phyloP scores from a whole-genome alignment of 345 rosid genomes.

The Dipteronia sinensis region DNA sequence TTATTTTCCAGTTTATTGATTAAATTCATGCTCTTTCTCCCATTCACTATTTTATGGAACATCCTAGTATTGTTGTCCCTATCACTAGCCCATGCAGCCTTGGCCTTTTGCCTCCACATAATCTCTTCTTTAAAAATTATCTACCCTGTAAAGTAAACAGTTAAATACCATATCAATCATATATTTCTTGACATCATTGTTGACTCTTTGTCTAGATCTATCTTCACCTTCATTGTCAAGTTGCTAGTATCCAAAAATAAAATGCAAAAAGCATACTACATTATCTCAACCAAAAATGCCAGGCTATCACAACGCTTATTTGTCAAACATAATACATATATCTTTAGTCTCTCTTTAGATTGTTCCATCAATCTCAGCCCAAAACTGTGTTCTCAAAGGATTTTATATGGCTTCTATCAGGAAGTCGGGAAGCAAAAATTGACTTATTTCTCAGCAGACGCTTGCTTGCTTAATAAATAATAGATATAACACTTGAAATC shows the following conservation, averaged over 20 bases:
- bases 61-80: too few relatives aligned
- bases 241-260: neutral
- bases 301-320: neutral
- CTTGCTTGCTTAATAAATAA: neutral
- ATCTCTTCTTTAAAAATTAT: too few relatives aligned
- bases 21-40: too few relatives aligned
- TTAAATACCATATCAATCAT: too few relatives aligned
- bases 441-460: neutral
- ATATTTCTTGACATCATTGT: neutral
- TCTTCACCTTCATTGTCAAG: neutral
- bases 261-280: neutral
- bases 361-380: neutral
- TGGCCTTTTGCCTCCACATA: too few relatives aligned
- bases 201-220: neutral
- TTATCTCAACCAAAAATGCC: slow-evolving; percentile 3
- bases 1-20: too few relatives aligned
- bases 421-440: neutral
- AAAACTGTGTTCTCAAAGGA: neutral
- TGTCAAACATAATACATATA: neutral
- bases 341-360: neutral
- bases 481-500: neutral
- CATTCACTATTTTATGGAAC: too few relatives aligned
- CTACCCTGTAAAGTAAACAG: neutral
- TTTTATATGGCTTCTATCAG: too few relatives aligned
- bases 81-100: too few relatives aligned